Evolutionary conservation across 768 basidiomycete genomes (phyloP).

Genomic region (Tylopilus felleus): DNA sequence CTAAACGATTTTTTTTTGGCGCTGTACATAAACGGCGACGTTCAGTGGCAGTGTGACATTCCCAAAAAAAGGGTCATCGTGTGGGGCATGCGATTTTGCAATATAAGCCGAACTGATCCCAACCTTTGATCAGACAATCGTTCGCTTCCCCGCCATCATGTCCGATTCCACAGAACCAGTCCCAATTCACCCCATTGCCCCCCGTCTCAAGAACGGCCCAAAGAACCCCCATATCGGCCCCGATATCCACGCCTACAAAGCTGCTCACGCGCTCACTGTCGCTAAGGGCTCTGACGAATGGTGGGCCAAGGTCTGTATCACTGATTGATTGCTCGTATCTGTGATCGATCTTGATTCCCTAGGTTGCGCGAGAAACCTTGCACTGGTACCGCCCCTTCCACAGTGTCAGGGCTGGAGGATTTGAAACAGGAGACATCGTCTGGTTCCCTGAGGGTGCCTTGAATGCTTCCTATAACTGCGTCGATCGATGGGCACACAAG

Average conservation of each 20-base stretch:
- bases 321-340: not conserved
- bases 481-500: conserved; percentile 93
- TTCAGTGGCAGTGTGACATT: conserved; percentile 15
- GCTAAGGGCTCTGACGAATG: conserved; percentile 78
- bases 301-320: conserved; percentile 73
- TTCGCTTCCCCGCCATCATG: conserved; percentile 33
- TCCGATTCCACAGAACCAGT: conserved; percentile 33
- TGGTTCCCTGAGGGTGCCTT: conserved; percentile 97
- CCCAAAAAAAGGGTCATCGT: conserved; percentile 12
- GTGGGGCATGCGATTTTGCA: conserved; percentile 1
- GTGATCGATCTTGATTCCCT: not conserved
- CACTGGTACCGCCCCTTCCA: conserved; percentile 90
- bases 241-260: conserved; percentile 67
- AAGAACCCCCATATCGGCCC: conserved; percentile 81
- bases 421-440: conserved; percentile 79
- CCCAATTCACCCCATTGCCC: conserved; percentile 69
- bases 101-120: conserved; percentile 15
- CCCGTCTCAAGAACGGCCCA: conserved; percentile 59
- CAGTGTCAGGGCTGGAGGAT: conserved; percentile 79
- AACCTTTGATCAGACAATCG: not conserved
- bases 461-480: conserved; percentile 96
- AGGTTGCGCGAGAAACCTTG: conserved; percentile 72
- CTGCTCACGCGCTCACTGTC: conserved; percentile 65
- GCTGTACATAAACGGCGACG: no score
- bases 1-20: no score